A percentile compares a stretch with the other conserved stretches of the same genome.
Evolutionary conservation across 1,284 basidiomycete species (phyloP).

Genomic region (Apiotrichum akiyoshidainum): DNA sequence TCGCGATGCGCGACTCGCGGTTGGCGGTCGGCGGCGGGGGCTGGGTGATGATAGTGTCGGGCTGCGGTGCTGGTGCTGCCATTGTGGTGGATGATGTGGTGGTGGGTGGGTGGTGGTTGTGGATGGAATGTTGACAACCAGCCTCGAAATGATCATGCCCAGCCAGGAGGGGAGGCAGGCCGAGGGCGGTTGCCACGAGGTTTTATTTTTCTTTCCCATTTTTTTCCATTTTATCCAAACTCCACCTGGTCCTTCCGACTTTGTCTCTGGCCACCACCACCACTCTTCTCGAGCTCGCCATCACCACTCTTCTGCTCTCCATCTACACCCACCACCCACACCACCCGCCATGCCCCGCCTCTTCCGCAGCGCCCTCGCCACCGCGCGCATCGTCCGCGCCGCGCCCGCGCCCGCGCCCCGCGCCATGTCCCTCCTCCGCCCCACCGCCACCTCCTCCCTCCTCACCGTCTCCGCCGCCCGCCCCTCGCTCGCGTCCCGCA

Average conservation of each 20-base stretch:
- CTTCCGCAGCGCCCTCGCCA: conserved; percentile 5
- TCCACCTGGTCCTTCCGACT: too few species aligned
- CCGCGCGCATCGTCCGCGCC: conserved; percentile 2
- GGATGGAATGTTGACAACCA: neutral
- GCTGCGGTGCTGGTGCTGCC: conserved; percentile 18
- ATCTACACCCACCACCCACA: neutral
- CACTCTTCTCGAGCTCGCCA: neutral
- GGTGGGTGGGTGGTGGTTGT: neutral
- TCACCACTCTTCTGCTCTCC: neutral
- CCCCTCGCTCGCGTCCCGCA: conserved; percentile 8
- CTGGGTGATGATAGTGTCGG: conserved; percentile 43
- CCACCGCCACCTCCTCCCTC: conserved; percentile 6
- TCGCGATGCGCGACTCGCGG: conserved; percentile 49
- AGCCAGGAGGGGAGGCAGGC: neutral
- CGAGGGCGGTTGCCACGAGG: conserved; percentile 14
- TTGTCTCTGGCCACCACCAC: too few species aligned
- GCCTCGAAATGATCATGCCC: too few species aligned
- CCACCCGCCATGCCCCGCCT: conserved; percentile 15
- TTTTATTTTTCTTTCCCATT: conserved; percentile 14
- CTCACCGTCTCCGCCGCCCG: conserved; percentile 4
- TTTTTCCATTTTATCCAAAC: conserved; percentile 7
- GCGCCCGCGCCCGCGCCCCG: conserved; percentile 4
- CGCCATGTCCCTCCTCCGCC: conserved; percentile 4
- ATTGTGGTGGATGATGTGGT: conserved; percentile 13
- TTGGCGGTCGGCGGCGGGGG: conserved; percentile 46